Percentiles rank a stretch among this genome's conserved stretches.
phyloP scores from a whole-genome alignment of 2,329 filamentous ascomycete species.

The Taxawa tesnikishii region DNA sequence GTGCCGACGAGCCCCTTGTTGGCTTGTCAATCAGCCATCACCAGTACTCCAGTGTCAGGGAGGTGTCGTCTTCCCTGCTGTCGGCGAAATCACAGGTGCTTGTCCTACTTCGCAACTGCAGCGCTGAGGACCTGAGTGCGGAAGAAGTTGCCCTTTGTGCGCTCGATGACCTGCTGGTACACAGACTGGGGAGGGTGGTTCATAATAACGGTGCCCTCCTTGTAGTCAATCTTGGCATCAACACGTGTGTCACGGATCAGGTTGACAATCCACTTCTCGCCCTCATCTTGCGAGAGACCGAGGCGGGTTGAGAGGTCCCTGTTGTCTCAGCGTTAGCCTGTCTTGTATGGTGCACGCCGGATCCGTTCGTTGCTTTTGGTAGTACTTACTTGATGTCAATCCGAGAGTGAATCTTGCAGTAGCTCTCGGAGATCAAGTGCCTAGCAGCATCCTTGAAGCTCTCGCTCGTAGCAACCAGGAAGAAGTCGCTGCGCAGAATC shows the following conservation, averaged over 20 bases:
- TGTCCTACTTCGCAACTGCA: constrained; percentile 35
- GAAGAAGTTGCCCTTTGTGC: constrained; percentile 98
- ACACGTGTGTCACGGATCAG: constrained; percentile 94
- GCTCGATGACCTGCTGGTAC: constrained; percentile 98
- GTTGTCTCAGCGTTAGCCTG: no score
- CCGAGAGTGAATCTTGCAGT: constrained; percentile 99
- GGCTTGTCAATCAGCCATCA: no score
- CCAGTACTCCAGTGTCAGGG: no score
- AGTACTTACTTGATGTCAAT: constrained; percentile 77
- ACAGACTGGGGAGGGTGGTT: constrained; percentile 98
- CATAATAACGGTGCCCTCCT: constrained; percentile 97
- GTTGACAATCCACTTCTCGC: constrained; percentile 99
- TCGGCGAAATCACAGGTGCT: no score
- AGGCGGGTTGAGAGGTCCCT: constrained; percentile 83
- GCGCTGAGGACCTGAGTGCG: constrained; percentile 81
- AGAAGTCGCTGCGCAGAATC: constrained; percentile 88
- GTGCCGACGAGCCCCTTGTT: no score
- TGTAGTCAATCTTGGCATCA: constrained; percentile 98
- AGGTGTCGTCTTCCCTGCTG: no score
- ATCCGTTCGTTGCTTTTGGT: no score
- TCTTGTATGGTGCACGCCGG: no score
- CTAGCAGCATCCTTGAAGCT: constrained; percentile 86
- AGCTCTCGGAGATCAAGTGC: constrained; percentile 95
- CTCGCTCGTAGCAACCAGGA: constrained; percentile 74
- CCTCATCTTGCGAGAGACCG: constrained; percentile 83